Percentiles rank a stretch among this genome's conserved stretches.
These are phyloP conservation scores for Lachnellula subtilissima DNA, from an alignment of 2,329 filamentous ascomycete genomes.

Conservation along the genomic window DNA sequence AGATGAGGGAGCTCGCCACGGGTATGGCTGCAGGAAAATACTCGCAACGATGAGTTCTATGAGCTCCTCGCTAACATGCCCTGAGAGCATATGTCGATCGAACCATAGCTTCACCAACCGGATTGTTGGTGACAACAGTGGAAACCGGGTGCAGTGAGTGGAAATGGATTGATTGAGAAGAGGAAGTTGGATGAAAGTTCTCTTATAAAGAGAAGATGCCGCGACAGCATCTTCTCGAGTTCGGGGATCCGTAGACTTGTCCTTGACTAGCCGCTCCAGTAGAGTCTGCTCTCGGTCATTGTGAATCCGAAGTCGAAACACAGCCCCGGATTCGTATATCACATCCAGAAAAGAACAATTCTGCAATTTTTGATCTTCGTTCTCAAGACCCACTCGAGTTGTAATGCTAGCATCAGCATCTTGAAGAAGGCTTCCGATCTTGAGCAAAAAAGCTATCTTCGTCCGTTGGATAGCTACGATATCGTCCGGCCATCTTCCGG, in stretches of 20 bases:
- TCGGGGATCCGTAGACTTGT: constrained; percentile 62
- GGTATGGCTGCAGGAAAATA: constrained; percentile 75
- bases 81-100: constrained; percentile 69
- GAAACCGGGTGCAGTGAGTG: constrained; percentile 74
- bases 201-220: constrained; percentile 66
- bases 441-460: constrained; percentile 80
- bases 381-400: constrained; percentile 76
- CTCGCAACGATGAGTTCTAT: constrained; percentile 78
- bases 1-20: constrained; percentile 74
- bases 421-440: constrained; percentile 60
- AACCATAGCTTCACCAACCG: constrained; percentile 90
- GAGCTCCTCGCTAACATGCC: constrained; percentile 73
- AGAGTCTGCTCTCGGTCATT: constrained; percentile 82
- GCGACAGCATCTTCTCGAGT: constrained; percentile 64
- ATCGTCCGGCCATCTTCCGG: constrained; percentile 89
- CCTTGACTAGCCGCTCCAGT: constrained; percentile 71
- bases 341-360: constrained; percentile 84
- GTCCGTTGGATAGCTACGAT: constrained; percentile 86
- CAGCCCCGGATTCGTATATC: constrained; percentile 62
- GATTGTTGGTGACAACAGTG: constrained; percentile 74
- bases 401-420: constrained; percentile 55
- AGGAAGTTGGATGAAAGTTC: constrained; percentile 66
- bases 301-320: constrained; percentile 82
- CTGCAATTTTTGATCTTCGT: constrained; percentile 59
- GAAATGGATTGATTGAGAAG: constrained; percentile 77